A percentile compares a stretch with the other conserved stretches of the same genome.
These are phyloP conservation scores for Paraurostyla sp. DNA, from an alignment of 73 alveolate genomes.

Conservation along the genomic window DNA sequence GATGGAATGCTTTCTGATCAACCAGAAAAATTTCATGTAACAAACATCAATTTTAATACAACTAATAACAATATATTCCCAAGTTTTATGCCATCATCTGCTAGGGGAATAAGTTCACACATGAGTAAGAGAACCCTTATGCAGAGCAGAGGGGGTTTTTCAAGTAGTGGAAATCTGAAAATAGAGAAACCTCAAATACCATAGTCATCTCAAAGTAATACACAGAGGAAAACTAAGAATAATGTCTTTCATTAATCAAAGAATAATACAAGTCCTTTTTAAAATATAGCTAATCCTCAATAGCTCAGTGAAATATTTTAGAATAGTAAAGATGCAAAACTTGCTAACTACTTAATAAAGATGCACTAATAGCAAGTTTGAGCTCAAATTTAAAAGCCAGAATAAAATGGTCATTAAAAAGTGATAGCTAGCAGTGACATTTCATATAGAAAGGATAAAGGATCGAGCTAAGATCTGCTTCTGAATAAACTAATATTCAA, in stretches of 20 bases:
- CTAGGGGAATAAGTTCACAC: not conserved
- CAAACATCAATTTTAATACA: constrained; percentile 33
- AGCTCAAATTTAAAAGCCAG: not conserved
- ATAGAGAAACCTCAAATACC: not conserved
- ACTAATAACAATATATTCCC: constrained; percentile 20
- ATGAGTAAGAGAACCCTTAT: not conserved
- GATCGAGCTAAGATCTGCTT: not conserved
- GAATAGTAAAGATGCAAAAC: constrained; percentile 35
- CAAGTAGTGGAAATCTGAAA: not conserved
- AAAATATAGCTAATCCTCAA: not conserved
- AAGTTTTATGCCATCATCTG: too few species aligned
- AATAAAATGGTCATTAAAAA: not conserved
- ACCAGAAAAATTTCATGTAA: not conserved
- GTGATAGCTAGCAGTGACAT: not conserved
- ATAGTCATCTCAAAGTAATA: not conserved
- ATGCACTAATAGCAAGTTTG: not conserved
- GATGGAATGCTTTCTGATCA: not conserved
- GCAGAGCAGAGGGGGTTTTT: not conserved
- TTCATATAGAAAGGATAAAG: constrained; percentile 1
- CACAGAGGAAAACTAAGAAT: not conserved
- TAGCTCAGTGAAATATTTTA: not conserved
- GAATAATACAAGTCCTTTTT: not conserved
- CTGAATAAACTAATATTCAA: constrained; percentile 1
- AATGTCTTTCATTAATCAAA: not conserved
- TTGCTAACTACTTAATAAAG: constrained; percentile 9